Percentiles rank a stretch among this genome's conserved stretches.
These are phyloP conservation scores for Actinomortierella ambigua DNA, from an alignment of 371 early-diverging fungal genomes.

Conservation along the genomic window DNA sequence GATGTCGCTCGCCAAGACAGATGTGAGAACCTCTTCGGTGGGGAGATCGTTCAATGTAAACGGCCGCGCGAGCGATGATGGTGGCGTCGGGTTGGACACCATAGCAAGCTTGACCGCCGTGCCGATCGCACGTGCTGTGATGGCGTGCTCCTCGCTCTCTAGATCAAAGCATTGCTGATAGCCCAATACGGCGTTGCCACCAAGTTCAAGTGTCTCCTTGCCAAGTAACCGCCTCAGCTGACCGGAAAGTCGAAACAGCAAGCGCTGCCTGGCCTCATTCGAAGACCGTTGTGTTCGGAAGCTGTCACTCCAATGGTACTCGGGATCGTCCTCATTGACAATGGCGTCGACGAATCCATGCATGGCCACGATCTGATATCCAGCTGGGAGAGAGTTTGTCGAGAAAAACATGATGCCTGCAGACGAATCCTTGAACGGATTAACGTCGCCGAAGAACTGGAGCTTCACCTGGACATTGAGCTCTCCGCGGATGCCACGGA, in stretches of 20 bases:
- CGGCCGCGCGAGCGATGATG: constrained; percentile 17
- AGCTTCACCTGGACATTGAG: constrained; percentile 66
- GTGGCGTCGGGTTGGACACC: constrained; percentile 27
- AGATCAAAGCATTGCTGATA: constrained; percentile 74
- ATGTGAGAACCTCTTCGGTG: constrained; percentile 23
- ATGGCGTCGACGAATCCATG: constrained; percentile 69
- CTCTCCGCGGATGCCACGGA: constrained; percentile 74
- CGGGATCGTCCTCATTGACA: constrained; percentile 71
- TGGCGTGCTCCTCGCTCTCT: constrained; percentile 65
- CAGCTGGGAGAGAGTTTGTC: constrained; percentile 52
- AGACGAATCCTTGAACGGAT: constrained; percentile 64
- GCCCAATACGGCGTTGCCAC: constrained; percentile 74
- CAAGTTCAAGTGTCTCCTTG: constrained; percentile 69
- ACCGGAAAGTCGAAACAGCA: constrained; percentile 67
- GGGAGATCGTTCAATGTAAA: constrained; percentile 22
- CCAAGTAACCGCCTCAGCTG: constrained; percentile 68
- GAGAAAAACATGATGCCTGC: constrained; percentile 75
- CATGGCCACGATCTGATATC: constrained; percentile 51
- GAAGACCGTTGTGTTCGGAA: constrained; percentile 76
- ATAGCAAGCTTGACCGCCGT: constrained; percentile 63
- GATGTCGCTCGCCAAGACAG: constrained; percentile 19
- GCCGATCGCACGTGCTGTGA: constrained; percentile 75
- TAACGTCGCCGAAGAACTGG: constrained; percentile 77
- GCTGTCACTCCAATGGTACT: constrained; percentile 69
- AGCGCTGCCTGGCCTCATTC: constrained; percentile 70